A percentile compares a stretch with the other conserved stretches of the same genome.
phyloP scores from a whole-genome alignment of 257 asterid genomes.

The Nicotiana paniculata region DNA sequence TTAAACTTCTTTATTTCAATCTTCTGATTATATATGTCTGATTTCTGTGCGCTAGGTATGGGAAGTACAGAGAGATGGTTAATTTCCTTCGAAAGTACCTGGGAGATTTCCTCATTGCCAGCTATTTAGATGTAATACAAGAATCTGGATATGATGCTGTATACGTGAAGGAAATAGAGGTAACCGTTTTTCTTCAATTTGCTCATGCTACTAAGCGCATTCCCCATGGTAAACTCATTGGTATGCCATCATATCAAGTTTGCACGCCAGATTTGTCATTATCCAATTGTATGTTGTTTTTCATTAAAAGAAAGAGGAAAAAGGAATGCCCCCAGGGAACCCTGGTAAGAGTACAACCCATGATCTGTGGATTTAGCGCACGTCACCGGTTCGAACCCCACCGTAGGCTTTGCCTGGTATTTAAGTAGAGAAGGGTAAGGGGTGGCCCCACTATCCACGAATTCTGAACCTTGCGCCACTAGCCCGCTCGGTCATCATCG shows the following conservation, averaged over 20 bases:
- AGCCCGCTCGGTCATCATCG: not conserved
- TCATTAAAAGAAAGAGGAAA: not conserved
- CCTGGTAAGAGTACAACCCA: not conserved
- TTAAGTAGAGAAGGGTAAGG: not conserved
- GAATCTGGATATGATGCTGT: constrained; percentile 76
- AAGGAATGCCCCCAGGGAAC: not conserved
- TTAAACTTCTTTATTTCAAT: not conserved
- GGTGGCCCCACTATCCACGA: not conserved
- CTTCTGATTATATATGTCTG: constrained; percentile 1
- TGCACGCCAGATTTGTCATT: not conserved
- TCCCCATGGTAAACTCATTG: not conserved
- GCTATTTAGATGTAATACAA: constrained; percentile 64
- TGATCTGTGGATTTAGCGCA: not conserved
- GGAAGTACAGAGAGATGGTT: constrained; percentile 58
- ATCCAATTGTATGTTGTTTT: not conserved
- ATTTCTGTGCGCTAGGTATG: constrained; percentile 40
- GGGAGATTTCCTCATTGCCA: constrained; percentile 87
- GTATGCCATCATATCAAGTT: not conserved
- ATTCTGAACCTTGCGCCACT: not conserved
- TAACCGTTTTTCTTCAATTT: constrained; percentile 14
- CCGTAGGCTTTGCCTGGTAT: not conserved
- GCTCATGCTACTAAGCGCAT: not conserved
- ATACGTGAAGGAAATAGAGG: constrained; percentile 87
- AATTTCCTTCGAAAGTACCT: constrained; percentile 94
- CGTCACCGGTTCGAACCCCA: not conserved